Base-by-base conservation (phyloP, 768 basidiomycete genomes). In the Suillus subalutaceus region DNA sequence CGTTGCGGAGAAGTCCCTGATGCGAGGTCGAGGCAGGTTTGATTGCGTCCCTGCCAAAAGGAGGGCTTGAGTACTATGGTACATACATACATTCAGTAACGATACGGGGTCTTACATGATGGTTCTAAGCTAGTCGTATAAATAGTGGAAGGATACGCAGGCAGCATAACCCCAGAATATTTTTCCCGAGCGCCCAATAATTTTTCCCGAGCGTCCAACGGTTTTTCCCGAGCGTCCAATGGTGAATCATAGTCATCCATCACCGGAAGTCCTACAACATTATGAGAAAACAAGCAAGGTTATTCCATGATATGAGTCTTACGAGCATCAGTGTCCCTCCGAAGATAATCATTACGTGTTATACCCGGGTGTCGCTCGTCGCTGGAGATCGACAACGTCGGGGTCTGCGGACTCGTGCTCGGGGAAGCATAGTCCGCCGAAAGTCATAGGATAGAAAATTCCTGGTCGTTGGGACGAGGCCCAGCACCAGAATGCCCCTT, bases 401-500 rank as follows among this genome's bases (percentile, higher is more conserved):
- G 83, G 67, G 78, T 88, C 68, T 79, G 81, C 20, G 82, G 82
- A 65, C 76, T 82, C 73, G 66, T 77, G 68, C 66, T 72, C 3
- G 83, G 81, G 3, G 83, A 81, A 53, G 70, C 67, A 66, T 80
- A 83, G 48, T 79, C 78, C 80, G 67, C 79, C 70, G 73, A 90
- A 78, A 71, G 80, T 77, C 67, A 26, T 5, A 91, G 82, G 65
- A 88, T 81, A 55, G 83, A 84, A 16, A 82, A 84, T 41, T 86
- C 88, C 18, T 84, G 84, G 2, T 89, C 89, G 43, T 81, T 72
- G 26, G 80, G 77, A 53, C 88, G 87, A 26, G 89, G 82, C 1
- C 86, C 88, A 35, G 88, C 79, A 64, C 90, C 90, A 23, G 92
- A 90, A 72, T 93, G 92, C 35, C 92, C 92, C 78, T 94, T 94